Percentiles rank a stretch among this genome's conserved stretches.
These are phyloP conservation scores for Spergularia bocconei DNA, from an alignment of 148 eudicot genomes.

Conservation along the genomic window DNA sequence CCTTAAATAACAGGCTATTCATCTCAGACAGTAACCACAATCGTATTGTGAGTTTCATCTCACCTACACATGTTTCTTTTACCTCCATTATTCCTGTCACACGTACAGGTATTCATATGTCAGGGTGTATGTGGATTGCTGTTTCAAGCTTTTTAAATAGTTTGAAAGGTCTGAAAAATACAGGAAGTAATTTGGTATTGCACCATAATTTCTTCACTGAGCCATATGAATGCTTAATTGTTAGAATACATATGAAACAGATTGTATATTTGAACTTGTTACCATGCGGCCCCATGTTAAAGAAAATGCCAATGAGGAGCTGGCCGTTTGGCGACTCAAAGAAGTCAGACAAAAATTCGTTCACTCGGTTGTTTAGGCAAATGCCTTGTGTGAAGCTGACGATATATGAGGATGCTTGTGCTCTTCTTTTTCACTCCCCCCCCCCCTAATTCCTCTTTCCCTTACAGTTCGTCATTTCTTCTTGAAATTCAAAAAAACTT, in stretches of 20 bases:
- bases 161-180: no score
- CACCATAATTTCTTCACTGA: background rate
- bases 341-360: background rate
- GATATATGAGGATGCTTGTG: background rate
- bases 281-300: background rate
- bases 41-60: constrained; percentile 65
- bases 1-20: constrained; percentile 77
- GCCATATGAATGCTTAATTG: background rate
- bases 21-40: constrained; percentile 97
- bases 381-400: background rate
- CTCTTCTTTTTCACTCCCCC: background rate
- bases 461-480: background rate
- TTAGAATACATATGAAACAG: background rate
- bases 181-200: background rate
- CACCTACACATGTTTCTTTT: constrained; percentile 16
- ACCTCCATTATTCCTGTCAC: constrained; percentile 3
- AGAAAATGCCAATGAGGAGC: background rate
- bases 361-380: background rate
- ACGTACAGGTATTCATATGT: background rate
- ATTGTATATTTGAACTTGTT: background rate
- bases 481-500: background rate
- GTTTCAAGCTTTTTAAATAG: background rate
- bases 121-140: background rate
- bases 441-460: background rate
- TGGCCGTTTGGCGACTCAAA: background rate